phyloP scores from a whole-genome alignment of 805 yeast species.

The Candida anglica region DNA sequence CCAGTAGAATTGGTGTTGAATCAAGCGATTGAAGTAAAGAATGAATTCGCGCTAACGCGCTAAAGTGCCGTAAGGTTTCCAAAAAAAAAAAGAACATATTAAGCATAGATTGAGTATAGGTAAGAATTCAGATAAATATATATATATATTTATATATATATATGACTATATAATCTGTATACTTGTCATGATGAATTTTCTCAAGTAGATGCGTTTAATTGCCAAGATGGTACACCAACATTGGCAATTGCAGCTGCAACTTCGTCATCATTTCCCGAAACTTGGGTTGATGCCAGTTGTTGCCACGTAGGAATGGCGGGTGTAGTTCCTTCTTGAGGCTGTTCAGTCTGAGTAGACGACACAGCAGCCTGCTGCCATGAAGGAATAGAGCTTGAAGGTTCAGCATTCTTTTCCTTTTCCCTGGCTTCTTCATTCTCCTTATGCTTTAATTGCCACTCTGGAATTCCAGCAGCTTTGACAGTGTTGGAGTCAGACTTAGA shows the following conservation, averaged over 20 bases:
- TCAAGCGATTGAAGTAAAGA: too few relatives aligned
- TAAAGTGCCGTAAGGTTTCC: too few relatives aligned
- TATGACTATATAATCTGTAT: not conserved
- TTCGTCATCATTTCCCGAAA: slow-evolving; percentile 17
- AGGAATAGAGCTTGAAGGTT: slow-evolving; percentile 1
- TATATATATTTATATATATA: too few relatives aligned
- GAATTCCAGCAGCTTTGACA: slow-evolving; percentile 39
- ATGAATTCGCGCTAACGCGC: too few relatives aligned
- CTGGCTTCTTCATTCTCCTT: slow-evolving; percentile 24
- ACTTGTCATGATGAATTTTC: not conserved
- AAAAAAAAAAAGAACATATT: too few relatives aligned
- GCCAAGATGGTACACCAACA: slow-evolving; percentile 44
- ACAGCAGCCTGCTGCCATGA: slow-evolving; percentile 2
- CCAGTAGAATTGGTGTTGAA: too few relatives aligned
- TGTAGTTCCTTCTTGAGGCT: not conserved
- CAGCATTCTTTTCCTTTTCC: not conserved
- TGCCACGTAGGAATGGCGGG: slow-evolving; percentile 15
- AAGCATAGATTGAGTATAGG: too few relatives aligned
- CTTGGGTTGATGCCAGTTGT: slow-evolving; percentile 4
- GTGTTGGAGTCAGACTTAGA: too few relatives aligned
- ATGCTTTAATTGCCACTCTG: slow-evolving; percentile 42
- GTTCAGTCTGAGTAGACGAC: not conserved
- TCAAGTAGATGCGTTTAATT: slow-evolving; percentile 19
- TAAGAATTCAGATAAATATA: too few relatives aligned
- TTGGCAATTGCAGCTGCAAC: slow-evolving; percentile 27